Percentiles rank a stretch among this genome's conserved stretches.
Evolutionary conservation across 371 early-diverging fungal genomes (phyloP).

Genomic region (Syncephalis plumigaleata): DNA sequence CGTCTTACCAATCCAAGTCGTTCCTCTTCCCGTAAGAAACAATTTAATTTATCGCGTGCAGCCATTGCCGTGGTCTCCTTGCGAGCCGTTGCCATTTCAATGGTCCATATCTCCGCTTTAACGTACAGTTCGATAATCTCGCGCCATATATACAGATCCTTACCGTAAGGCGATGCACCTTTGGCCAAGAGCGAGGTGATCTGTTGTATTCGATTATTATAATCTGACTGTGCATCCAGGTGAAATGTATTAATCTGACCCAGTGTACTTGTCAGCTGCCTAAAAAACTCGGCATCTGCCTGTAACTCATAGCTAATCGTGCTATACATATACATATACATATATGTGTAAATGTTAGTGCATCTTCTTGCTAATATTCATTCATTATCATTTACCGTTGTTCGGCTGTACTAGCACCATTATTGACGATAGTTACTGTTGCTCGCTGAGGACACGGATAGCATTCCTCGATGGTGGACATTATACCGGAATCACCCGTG

Average conservation of each 20-base stretch:
- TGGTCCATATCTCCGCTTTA: slow-evolving; percentile 47
- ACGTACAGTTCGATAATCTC: slow-evolving; percentile 47
- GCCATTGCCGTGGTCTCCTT: slow-evolving; percentile 23
- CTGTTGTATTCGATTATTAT: slow-evolving; percentile 22
- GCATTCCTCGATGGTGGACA: not conserved
- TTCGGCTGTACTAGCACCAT: not conserved
- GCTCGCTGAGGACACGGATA: not conserved
- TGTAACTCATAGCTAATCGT: slow-evolving; percentile 30
- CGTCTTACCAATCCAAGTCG: slow-evolving; percentile 16
- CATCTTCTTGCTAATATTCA: not conserved
- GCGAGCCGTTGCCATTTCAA: slow-evolving; percentile 23
- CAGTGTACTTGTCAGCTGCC: slow-evolving; percentile 26
- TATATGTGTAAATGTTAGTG: not conserved
- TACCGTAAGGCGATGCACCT: slow-evolving; percentile 34
- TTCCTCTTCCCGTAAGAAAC: slow-evolving; percentile 31
- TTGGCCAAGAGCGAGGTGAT: slow-evolving; percentile 22
- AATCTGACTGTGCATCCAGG: slow-evolving; percentile 15
- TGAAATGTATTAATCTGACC: slow-evolving; percentile 19
- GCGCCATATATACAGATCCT: slow-evolving; percentile 56
- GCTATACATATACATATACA: slow-evolving; percentile 6
- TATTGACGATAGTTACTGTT: not conserved
- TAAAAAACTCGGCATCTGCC: slow-evolving; percentile 39
- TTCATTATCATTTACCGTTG: not conserved
- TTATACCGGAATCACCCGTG: no score
- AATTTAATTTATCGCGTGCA: slow-evolving; percentile 32